Evolutionary conservation across 192 early-diverging fungal genomes (phyloP).

Genomic region (Backusella tuberculispora): DNA sequence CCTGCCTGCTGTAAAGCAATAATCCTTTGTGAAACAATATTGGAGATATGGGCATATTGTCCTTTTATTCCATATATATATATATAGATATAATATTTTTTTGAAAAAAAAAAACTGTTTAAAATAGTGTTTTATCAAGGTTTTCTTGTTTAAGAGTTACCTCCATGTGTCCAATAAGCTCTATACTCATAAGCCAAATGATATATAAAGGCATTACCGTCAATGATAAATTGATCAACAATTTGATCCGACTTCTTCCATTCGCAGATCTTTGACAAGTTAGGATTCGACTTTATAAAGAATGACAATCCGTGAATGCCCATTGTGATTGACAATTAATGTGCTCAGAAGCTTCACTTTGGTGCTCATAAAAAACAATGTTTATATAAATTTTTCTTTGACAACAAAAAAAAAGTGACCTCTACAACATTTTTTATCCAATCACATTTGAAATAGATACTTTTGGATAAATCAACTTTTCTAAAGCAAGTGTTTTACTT

Average conservation of each 20-base stretch:
- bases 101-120: not conserved
- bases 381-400: not conserved
- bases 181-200: constrained; percentile 43
- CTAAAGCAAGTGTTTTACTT: no score
- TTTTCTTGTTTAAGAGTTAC: constrained; percentile 1
- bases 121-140: not conserved
- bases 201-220: constrained; percentile 58
- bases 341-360: not conserved
- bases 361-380: not conserved
- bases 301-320: constrained; percentile 33
- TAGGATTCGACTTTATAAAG: constrained; percentile 25
- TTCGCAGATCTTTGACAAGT: constrained; percentile 2
- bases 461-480: not conserved
- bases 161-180: constrained; percentile 55
- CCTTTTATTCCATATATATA: not conserved
- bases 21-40: constrained; percentile 37
- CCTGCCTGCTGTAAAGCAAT: constrained; percentile 32
- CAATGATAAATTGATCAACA: constrained; percentile 44
- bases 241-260: constrained; percentile 9
- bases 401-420: constrained; percentile 6
- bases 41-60: constrained; percentile 46
- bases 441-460: not conserved
- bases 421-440: not conserved
- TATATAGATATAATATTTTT: not conserved
- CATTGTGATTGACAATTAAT: constrained; percentile 14